Percentiles rank a stretch among this genome's conserved stretches.
Evolutionary conservation across 2,329 filamentous ascomycete species (phyloP).

Genomic region (Tolypocladium cylindrosporum): DNA sequence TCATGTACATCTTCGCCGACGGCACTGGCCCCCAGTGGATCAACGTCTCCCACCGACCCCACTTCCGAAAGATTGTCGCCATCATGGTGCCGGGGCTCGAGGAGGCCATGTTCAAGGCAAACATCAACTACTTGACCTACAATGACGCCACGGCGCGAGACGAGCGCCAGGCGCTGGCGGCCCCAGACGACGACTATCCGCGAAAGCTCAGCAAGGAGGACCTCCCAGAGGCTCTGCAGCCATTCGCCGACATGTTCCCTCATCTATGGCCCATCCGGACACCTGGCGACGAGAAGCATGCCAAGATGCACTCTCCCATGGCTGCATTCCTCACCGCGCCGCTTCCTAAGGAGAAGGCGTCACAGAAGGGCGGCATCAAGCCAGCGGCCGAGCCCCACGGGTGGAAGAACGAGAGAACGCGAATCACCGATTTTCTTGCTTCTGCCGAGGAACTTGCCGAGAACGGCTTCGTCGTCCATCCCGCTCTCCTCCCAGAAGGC

Average conservation of each 20-base stretch:
- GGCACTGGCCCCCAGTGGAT: slow-evolving; percentile 57
- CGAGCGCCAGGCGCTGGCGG: slow-evolving; percentile 21
- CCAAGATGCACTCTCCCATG: slow-evolving; percentile 77
- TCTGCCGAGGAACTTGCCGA: slow-evolving; percentile 65
- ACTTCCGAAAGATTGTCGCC: slow-evolving; percentile 71
- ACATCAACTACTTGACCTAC: slow-evolving; percentile 38
- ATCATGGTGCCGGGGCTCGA: slow-evolving; percentile 91
- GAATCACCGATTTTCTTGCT: slow-evolving; percentile 71
- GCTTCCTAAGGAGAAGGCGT: slow-evolving; percentile 54
- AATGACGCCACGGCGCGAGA: slow-evolving; percentile 23
- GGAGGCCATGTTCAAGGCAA: slow-evolving; percentile 72
- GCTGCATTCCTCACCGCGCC: slow-evolving; percentile 73
- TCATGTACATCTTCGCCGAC: slow-evolving; percentile 59
- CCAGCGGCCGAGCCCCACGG: slow-evolving; percentile 52
- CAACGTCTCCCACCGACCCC: slow-evolving; percentile 48
- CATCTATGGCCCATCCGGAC: slow-evolving; percentile 85
- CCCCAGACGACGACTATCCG: slow-evolving; percentile 52
- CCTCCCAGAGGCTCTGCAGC: slow-evolving; percentile 45
- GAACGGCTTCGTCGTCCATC: slow-evolving; percentile 79
- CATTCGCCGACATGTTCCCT: slow-evolving; percentile 72
- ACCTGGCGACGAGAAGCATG: slow-evolving; percentile 73
- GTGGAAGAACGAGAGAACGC: slow-evolving; percentile 67
- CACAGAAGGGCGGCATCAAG: slow-evolving; percentile 46
- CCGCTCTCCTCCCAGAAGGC: slow-evolving; percentile 55
- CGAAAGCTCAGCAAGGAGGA: slow-evolving; percentile 38